Percentiles rank a stretch among this genome's conserved stretches.
These are phyloP conservation scores for Aspergillus vadensis DNA, from an alignment of 2,329 filamentous ascomycete genomes.

Conservation along the genomic window DNA sequence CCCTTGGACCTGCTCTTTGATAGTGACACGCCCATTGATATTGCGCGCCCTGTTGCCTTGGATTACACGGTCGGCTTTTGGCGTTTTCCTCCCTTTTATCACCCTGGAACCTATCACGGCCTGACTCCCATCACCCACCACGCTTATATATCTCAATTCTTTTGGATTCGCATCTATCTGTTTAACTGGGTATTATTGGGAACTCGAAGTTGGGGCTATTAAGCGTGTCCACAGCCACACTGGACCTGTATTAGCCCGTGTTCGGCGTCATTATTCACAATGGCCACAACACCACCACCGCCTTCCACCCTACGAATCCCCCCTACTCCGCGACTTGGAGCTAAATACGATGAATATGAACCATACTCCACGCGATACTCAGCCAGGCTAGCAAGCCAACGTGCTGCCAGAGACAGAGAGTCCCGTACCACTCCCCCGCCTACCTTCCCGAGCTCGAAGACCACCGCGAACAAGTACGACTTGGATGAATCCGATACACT, in stretches of 20 bases:
- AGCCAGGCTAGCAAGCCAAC: conserved; percentile 41
- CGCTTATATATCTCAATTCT: conserved; percentile 1
- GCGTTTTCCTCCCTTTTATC: conserved; percentile 22
- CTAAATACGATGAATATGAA: conserved; percentile 46
- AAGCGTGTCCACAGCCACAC: not conserved
- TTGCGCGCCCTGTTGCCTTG: conserved; percentile 6
- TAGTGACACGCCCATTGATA: conserved; percentile 2
- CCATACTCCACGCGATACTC: conserved; percentile 45
- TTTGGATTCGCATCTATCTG: conserved; percentile 4
- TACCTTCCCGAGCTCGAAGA: conserved; percentile 26
- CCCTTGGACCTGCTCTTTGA: conserved; percentile 8
- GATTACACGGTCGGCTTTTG: conserved; percentile 17
- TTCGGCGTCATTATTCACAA: conserved; percentile 23
- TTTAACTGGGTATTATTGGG: not conserved
- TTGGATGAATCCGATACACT: conserved; percentile 25
- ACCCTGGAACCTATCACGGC: conserved; percentile 9
- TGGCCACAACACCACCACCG: conserved; percentile 51
- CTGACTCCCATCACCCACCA: not conserved
- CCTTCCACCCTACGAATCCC: conserved; percentile 43
- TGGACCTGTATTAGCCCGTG: not conserved
- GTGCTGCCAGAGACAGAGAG: conserved; percentile 28
- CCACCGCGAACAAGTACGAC: conserved; percentile 25
- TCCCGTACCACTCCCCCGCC: conserved; percentile 36
- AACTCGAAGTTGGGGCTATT: not conserved
- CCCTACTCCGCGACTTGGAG: conserved; percentile 49